These are phyloP conservation scores for Sugiyamaella grinbergsii DNA, from an alignment of 1,139 yeast species.

Conservation along the genomic window DNA sequence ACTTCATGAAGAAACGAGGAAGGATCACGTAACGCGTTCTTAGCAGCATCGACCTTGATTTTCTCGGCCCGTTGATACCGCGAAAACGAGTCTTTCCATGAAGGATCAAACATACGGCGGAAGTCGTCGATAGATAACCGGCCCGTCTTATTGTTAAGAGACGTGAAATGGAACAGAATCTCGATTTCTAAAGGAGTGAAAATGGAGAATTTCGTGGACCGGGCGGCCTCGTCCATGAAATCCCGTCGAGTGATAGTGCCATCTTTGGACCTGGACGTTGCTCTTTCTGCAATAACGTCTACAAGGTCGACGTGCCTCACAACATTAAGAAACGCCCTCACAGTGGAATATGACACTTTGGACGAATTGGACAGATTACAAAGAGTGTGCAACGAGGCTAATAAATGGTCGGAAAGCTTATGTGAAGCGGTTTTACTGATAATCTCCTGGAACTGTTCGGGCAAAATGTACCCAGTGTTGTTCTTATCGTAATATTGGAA, in stretches of 20 bases:
- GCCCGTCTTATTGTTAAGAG: slow-evolving; percentile 42
- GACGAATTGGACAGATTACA: slow-evolving; percentile 42
- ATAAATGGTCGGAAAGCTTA: slow-evolving; percentile 47
- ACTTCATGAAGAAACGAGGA: slow-evolving; percentile 48
- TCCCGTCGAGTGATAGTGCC: slow-evolving; percentile 46
- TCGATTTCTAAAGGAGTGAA: slow-evolving; percentile 52
- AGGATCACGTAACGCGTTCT: slow-evolving; percentile 46
- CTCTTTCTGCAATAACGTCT: slow-evolving; percentile 44
- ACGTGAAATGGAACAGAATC: slow-evolving; percentile 48
- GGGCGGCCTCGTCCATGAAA: slow-evolving; percentile 47
- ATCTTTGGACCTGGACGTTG: slow-evolving; percentile 40
- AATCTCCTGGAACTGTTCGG: slow-evolving; percentile 47
- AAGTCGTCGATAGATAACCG: slow-evolving; percentile 45
- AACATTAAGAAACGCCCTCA: slow-evolving; percentile 49
- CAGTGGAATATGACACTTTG: slow-evolving; percentile 48
- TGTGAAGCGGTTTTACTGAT: slow-evolving; percentile 46
- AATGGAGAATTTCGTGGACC: slow-evolving; percentile 45
- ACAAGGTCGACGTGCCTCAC: slow-evolving; percentile 48
- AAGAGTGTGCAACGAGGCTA: slow-evolving; percentile 45
- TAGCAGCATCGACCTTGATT: slow-evolving; percentile 46
- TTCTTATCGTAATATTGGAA: slow-evolving; percentile 44
- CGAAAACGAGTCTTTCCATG: slow-evolving; percentile 46
- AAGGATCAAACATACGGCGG: slow-evolving; percentile 48
- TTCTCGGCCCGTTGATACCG: slow-evolving; percentile 41
- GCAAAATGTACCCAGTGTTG: slow-evolving; percentile 46